Evolutionary conservation across 2,329 filamentous ascomycete species (phyloP).

Genomic region (Phialophora chinensis): DNA sequence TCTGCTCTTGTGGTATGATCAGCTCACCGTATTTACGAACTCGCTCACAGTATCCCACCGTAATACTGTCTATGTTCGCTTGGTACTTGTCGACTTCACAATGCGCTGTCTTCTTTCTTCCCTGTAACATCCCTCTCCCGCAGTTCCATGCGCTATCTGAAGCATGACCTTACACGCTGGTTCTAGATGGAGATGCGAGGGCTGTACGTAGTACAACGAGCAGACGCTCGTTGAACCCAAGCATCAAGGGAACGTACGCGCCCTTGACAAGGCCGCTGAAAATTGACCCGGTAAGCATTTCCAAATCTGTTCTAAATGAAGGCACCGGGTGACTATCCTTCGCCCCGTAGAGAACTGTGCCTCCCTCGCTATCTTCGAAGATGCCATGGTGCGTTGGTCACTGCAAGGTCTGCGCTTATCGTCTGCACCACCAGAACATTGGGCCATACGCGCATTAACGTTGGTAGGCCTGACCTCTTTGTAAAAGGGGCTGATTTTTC

Average conservation of each 20-base stretch:
- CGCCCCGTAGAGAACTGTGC: neutral
- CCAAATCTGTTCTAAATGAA: neutral
- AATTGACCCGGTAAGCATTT: neutral
- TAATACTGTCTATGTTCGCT: too few species aligned
- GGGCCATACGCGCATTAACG: neutral
- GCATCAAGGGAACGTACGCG: neutral
- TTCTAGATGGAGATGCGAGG: neutral
- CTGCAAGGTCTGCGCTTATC: neutral
- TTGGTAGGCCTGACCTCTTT: neutral
- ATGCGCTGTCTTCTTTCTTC: too few species aligned
- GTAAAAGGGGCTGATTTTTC: neutral
- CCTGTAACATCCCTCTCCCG: neutral
- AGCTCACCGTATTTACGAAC: too few species aligned
- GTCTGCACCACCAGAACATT: neutral
- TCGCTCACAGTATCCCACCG: too few species aligned
- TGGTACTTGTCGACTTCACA: neutral
- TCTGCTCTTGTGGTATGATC: too few species aligned
- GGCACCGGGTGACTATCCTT: neutral
- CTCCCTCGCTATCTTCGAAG: neutral
- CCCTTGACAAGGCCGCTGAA: neutral
- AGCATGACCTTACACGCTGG: neutral
- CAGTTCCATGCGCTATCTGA: neutral
- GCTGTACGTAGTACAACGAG: neutral
- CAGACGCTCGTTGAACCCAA: neutral
- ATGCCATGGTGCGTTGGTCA: neutral